These are phyloP conservation scores for Albizia julibrissin DNA, from an alignment of 306 rosid species.

Conservation along the genomic window DNA sequence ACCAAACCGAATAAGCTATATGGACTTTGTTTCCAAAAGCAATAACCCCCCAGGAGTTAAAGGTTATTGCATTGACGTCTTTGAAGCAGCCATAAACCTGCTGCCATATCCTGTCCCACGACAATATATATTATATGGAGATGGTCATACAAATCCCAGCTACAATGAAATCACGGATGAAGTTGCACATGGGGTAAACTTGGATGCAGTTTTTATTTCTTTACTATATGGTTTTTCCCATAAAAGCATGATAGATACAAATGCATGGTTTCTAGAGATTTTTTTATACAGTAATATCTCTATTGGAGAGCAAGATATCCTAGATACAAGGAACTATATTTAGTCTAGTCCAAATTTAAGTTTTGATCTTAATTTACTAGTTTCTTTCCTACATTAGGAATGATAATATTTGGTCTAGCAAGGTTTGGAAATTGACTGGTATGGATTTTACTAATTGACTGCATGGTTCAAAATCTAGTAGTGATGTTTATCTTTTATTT, in stretches of 20 bases:
- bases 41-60: slow-evolving; percentile 63
- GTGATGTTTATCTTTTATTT: slow-evolving; percentile 30
- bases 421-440: slow-evolving; percentile 12
- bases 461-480: slow-evolving; percentile 23
- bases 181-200: slow-evolving; percentile 42
- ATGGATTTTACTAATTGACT: background rate
- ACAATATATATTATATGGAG: slow-evolving; percentile 62
- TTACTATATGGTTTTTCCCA: background rate
- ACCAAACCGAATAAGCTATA: slow-evolving; percentile 68
- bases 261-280: background rate
- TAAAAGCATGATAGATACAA: background rate
- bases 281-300: background rate
- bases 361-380: slow-evolving; percentile 1
- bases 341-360: background rate
- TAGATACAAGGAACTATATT: background rate
- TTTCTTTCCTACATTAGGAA: background rate
- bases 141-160: slow-evolving; percentile 64
- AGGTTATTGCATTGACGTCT: slow-evolving; percentile 80
- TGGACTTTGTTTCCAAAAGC: slow-evolving; percentile 64
- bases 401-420: background rate
- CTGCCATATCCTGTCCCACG: slow-evolving; percentile 80
- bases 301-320: no score
- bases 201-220: background rate
- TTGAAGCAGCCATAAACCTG: slow-evolving; percentile 80
- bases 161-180: slow-evolving; percentile 48